Evolutionary conservation across 495 filamentous ascomycete genomes (phyloP), one percentile per base, ranked within the genome.

Genomic region (Polyplosphaeria fusca): DNA sequence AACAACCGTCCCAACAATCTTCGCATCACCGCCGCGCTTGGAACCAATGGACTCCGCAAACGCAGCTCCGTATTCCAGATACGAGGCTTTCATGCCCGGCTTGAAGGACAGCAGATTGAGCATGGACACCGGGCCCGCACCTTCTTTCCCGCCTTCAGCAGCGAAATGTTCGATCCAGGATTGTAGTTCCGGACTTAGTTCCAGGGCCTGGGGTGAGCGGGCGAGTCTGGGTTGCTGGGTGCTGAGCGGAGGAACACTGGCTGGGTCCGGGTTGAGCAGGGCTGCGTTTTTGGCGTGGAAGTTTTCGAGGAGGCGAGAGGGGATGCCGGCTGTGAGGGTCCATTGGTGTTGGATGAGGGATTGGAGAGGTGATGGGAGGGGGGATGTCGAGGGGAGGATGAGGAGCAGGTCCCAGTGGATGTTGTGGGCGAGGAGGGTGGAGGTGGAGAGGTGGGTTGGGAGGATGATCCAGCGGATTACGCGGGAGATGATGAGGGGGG

Each of bases 81-180:
- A 87, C 35, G 73, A 69, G 45, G 75, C 69, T 60, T 79, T 82
- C 53, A 67, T 75, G 12, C 73, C 73, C 0, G 73, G 71, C 19
- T 75, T 70, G 67, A 87, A 86, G 52, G 82, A 75, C 5, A 87
- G 73, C n/a, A 86, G 70, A 52, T 86, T 87, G n/a, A 86, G 69
- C 83, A 86, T 86, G 1, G 79, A 81, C 3, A 86, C 80, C 0
- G 84, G 77, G 7, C 77, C 75, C 5, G 64, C 38, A 18, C 72
- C 24, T 61, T 66, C 40, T 22, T 4, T 1, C n/a, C 7, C 11
- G 70, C 61, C 24, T 13, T 39, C 18, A 12, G 41, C 11, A 47
- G 47, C 44, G 39, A 32, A 42, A 14, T 37, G 13, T 2, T 67
- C 53, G 67, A 83, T 79, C 73, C 80, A 86, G 9, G 64, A 43